These are phyloP conservation scores for Sutorius australiensis DNA, from an alignment of 768 basidiomycete species.

Conservation along the genomic window DNA sequence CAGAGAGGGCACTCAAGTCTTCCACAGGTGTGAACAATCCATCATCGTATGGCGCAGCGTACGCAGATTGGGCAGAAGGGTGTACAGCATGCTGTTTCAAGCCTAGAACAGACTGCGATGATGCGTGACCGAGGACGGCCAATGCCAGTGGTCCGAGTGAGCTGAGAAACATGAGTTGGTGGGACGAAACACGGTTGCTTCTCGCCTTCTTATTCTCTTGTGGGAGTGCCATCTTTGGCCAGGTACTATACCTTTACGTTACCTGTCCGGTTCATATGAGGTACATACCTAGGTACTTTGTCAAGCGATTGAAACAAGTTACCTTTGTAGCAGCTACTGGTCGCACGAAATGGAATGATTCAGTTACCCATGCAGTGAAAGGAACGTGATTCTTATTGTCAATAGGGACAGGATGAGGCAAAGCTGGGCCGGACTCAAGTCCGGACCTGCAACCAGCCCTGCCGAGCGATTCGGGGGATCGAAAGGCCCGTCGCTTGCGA, in stretches of 20 bases:
- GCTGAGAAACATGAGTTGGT: neutral
- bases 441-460: no score
- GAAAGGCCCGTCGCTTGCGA: no score
- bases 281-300: no score
- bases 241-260: neutral
- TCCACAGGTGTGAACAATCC: constrained; percentile 32
- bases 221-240: neutral
- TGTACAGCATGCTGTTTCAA: constrained; percentile 3
- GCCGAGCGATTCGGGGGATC: no score
- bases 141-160: constrained; percentile 17
- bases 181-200: neutral
- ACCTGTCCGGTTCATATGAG: neutral
- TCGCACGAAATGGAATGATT: no score
- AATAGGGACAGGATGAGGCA: no score
- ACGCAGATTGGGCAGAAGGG: neutral
- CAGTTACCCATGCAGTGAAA: no score
- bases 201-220: neutral
- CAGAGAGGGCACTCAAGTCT: constrained; percentile 24
- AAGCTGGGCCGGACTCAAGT: no score
- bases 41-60: constrained; percentile 12
- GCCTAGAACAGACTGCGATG: constrained; percentile 20
- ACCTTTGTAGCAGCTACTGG: no score
- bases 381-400: no score
- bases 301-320: no score
- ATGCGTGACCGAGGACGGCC: constrained; percentile 10